Evolutionary conservation across 192 early-diverging fungal species (phyloP).

Genomic region (Chytriomyces sp.): DNA sequence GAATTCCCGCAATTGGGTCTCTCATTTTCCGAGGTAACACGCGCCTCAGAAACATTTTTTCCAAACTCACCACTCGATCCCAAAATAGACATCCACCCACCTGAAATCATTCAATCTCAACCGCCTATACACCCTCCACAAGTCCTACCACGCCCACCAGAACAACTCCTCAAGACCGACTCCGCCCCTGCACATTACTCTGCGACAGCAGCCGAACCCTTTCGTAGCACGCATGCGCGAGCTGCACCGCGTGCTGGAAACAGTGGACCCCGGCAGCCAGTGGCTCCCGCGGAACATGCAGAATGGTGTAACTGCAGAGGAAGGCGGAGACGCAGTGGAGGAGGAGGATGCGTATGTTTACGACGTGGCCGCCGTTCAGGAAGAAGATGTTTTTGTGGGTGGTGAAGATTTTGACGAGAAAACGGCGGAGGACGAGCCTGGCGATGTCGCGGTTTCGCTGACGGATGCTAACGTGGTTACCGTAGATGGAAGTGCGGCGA

Average conservation of each 20-base stretch:
- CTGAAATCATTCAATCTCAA: slow-evolving; percentile 13
- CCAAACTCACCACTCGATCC: neutral
- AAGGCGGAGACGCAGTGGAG: neutral
- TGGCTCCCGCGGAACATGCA: slow-evolving; percentile 5
- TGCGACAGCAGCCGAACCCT: neutral
- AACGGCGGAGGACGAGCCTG: neutral
- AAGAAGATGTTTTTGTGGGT: neutral
- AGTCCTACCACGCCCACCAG: neutral
- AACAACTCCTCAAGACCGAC: neutral
- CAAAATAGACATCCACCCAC: neutral
- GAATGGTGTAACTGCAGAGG: neutral
- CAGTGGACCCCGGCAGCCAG: neutral
- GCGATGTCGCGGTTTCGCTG: neutral
- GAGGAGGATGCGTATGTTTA: neutral
- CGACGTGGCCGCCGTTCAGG: neutral
- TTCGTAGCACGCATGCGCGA: neutral
- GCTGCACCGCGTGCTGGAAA: neutral
- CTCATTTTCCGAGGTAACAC: slow-evolving; percentile 16
- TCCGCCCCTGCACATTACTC: neutral
- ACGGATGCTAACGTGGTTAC: neutral
- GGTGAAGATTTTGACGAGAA: neutral
- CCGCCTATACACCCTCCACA: neutral
- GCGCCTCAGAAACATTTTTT: neutral
- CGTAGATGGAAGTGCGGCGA: neutral
- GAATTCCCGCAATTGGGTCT: slow-evolving; percentile 7